Evolutionary conservation across 169 alveolate species (phyloP).

Genomic region (Eimeria necatrix): DNA sequence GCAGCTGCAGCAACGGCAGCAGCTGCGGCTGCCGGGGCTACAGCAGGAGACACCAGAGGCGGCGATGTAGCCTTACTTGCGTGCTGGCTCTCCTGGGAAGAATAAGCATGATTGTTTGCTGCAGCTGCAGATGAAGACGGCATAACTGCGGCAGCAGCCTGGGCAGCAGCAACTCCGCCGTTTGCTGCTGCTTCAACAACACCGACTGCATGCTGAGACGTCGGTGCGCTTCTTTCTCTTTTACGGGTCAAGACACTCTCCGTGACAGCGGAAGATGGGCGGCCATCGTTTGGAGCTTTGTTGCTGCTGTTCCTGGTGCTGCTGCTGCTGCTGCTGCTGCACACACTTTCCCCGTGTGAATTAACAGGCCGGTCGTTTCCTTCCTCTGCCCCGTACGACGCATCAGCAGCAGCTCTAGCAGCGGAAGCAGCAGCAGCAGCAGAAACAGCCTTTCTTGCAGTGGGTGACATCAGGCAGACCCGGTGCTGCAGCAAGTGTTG

Average conservation of each 20-base stretch:
- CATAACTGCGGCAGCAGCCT: neutral
- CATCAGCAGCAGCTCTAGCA: neutral
- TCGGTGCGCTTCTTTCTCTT: neutral
- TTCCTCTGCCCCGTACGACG: neutral
- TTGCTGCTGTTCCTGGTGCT: constrained; percentile 38
- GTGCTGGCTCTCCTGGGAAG: neutral
- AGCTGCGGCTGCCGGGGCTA: neutral
- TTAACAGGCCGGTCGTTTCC: neutral
- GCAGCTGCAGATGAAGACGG: neutral
- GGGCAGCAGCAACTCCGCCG: neutral
- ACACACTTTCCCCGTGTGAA: neutral
- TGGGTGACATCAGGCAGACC: constrained; percentile 62
- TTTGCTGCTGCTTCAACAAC: neutral
- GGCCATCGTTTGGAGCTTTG: neutral
- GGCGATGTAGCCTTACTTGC: neutral
- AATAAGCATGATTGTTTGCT: too few species aligned
- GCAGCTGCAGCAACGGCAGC: constrained; percentile 8
- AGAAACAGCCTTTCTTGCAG: constrained; percentile 56
- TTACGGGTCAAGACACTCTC: neutral
- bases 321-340: constrained; percentile 43
- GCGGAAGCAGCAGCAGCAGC: constrained; percentile 56
- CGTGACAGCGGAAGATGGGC: neutral
- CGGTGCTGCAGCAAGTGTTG: constrained; percentile 73
- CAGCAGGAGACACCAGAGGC: neutral
- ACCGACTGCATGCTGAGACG: neutral